Percentiles rank a stretch among this genome's conserved stretches.
These are phyloP conservation scores for Eremomyces bilateralis DNA, from an alignment of 495 filamentous ascomycete species.

Conservation along the genomic window DNA sequence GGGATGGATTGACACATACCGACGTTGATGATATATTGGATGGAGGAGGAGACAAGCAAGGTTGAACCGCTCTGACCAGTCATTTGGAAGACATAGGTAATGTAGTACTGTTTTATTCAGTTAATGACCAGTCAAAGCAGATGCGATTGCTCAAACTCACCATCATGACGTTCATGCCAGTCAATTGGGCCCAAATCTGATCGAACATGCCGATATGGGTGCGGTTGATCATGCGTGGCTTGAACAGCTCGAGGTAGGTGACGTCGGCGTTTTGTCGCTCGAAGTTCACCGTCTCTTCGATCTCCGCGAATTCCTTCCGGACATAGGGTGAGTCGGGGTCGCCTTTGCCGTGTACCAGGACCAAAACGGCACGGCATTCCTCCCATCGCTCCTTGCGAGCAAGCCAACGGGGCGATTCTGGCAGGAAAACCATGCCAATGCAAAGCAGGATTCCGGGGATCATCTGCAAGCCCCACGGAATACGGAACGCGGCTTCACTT, in stretches of 20 bases:
- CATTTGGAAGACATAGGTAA: constrained; percentile 19
- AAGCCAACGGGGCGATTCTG: constrained; percentile 62
- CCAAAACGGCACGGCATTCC: constrained; percentile 38
- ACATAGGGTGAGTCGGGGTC: constrained; percentile 40
- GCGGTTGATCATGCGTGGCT: constrained; percentile 49
- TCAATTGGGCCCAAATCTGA: constrained; percentile 69
- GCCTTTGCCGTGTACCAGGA: constrained; percentile 44
- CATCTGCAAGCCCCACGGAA: constrained; percentile 62
- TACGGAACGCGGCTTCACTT: constrained; percentile 37
- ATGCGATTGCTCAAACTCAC: neutral
- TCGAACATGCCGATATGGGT: constrained; percentile 55
- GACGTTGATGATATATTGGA: constrained; percentile 55
- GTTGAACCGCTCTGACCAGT: constrained; percentile 17
- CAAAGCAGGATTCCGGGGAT: constrained; percentile 45
- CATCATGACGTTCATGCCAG: constrained; percentile 80
- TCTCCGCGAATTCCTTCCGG: constrained; percentile 42
- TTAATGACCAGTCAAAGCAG: neutral
- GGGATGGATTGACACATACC: too few relatives aligned
- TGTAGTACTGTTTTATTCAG: constrained; percentile 12
- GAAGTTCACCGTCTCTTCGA: constrained; percentile 46
- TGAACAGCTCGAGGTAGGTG: constrained; percentile 47
- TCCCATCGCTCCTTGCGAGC: constrained; percentile 56
- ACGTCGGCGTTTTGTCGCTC: constrained; percentile 40
- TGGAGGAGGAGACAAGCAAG: constrained; percentile 41
- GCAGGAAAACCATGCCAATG: constrained; percentile 38